Percentiles rank a stretch among this genome's conserved stretches.
Conservation (phyloP, 2,329 filamentous ascomycete genomes). For the Penicillium brasilianum region DNA sequence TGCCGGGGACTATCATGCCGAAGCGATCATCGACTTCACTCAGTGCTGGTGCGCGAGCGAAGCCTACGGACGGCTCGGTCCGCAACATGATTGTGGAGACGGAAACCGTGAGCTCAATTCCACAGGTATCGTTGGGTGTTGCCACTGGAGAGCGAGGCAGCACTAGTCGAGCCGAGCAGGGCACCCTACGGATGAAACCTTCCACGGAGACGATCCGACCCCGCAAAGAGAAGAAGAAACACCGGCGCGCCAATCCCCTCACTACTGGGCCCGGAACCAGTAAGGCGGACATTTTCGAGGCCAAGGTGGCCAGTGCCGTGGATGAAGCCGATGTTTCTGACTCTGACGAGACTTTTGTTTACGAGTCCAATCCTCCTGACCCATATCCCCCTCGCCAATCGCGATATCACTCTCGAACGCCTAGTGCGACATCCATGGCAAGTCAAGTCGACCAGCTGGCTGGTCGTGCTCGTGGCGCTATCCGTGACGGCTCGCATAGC, state of each 20-base stretch:
- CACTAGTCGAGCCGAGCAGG: constrained; percentile 66
- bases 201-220: constrained; percentile 96
- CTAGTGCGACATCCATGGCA: constrained; percentile 81
- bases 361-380: constrained; percentile 89
- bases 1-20: constrained; percentile 60
- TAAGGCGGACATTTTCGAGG: constrained; percentile 97
- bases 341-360: constrained; percentile 97
- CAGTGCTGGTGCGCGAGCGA: constrained; percentile 63
- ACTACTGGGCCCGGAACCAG: constrained; percentile 69
- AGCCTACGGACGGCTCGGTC: constrained; percentile 73
- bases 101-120: constrained; percentile 89
- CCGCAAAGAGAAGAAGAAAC: constrained; percentile 88
- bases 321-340: constrained; percentile 96
- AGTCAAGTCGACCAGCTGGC: constrained; percentile 54
- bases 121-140: constrained; percentile 76
- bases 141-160: constrained; percentile 59
- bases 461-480: constrained; percentile 65
- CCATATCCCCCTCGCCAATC: constrained; percentile 63
- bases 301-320: constrained; percentile 92
- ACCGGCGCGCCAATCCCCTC: constrained; percentile 71
- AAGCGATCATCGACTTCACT: constrained; percentile 73
- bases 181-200: constrained; percentile 81
- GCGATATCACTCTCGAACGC: constrained; percentile 90
- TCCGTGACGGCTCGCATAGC: constrained; percentile 67
- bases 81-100: constrained; percentile 98